Conservation (phyloP, 2,329 filamentous ascomycete genomes). For the Zymoseptoria tritici region DNA sequence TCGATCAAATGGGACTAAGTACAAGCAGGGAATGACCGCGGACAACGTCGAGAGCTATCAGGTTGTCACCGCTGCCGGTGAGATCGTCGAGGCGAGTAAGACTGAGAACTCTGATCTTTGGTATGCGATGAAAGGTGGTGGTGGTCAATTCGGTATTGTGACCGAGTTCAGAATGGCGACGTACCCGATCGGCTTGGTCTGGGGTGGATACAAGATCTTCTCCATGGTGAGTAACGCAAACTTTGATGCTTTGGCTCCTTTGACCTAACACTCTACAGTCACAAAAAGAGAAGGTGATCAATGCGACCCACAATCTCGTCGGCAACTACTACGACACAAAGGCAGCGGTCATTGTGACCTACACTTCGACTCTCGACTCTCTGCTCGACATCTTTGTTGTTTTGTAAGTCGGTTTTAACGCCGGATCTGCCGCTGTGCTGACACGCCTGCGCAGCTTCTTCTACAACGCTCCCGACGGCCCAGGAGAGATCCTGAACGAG, state of each 20-base stretch:
- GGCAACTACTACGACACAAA: conserved; percentile 52
- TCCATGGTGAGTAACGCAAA: conserved; percentile 15
- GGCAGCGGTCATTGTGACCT: conserved; percentile 53
- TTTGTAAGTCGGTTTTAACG: conserved; percentile 31
- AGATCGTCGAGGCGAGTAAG: conserved; percentile 19
- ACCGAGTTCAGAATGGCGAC: conserved; percentile 31
- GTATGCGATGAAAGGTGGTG: conserved; percentile 21
- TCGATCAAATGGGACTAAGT: neutral
- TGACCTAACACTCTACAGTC: neutral
- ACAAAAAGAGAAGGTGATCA: conserved; percentile 37
- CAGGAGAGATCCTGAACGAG: conserved; percentile 48
- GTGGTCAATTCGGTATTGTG: conserved; percentile 28
- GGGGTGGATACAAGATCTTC: conserved; percentile 43
- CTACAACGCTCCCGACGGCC: conserved; percentile 45
- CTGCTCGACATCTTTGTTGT: conserved; percentile 50
- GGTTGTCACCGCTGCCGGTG: conserved; percentile 20
- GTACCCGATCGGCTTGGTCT: conserved; percentile 26
- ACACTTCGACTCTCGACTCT: conserved; percentile 39
- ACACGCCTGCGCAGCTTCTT: conserved; percentile 31
- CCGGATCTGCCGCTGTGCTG: neutral
- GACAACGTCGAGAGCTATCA: conserved; percentile 28
- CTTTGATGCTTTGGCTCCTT: too few species aligned
- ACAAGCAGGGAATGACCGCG: conserved; percentile 18
- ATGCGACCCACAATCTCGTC: conserved; percentile 42
- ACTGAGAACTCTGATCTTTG: conserved; percentile 22